Evolutionary conservation across 257 asterid species (phyloP).

Genomic region (Solanum sejunctum): DNA sequence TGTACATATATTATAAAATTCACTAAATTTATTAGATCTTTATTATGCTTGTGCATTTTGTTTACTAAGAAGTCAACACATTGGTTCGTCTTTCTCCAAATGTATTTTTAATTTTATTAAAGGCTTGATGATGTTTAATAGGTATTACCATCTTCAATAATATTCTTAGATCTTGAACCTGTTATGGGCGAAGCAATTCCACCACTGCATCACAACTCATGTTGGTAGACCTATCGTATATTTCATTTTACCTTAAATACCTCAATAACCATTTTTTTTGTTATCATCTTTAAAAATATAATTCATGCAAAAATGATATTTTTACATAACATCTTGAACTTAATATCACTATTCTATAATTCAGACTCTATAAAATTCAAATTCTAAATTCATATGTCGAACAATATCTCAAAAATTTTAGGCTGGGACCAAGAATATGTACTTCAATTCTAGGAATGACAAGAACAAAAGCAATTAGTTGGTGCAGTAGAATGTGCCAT

Average conservation of each 20-base stretch:
- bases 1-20: background rate
- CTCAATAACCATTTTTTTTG: background rate
- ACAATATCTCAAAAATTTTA: background rate
- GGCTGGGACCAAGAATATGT: background rate
- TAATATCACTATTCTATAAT: background rate
- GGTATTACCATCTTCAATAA: background rate
- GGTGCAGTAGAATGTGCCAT: background rate
- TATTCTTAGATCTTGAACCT: background rate
- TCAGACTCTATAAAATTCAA: background rate
- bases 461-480: background rate
- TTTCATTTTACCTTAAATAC: background rate
- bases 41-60: background rate
- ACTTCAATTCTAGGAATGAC: background rate
- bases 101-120: background rate
- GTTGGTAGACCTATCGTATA: background rate
- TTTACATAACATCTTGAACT: background rate
- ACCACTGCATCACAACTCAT: no score
- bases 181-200: no score
- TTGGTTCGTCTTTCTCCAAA: background rate
- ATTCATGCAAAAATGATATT: background rate
- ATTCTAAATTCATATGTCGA: background rate
- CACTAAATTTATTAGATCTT: background rate
- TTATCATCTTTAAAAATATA: background rate
- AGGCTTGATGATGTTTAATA: background rate
- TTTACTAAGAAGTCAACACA: background rate